phyloP scores from a whole-genome alignment of 2,329 filamentous ascomycete genomes.

The Claviceps fusiformis region DNA sequence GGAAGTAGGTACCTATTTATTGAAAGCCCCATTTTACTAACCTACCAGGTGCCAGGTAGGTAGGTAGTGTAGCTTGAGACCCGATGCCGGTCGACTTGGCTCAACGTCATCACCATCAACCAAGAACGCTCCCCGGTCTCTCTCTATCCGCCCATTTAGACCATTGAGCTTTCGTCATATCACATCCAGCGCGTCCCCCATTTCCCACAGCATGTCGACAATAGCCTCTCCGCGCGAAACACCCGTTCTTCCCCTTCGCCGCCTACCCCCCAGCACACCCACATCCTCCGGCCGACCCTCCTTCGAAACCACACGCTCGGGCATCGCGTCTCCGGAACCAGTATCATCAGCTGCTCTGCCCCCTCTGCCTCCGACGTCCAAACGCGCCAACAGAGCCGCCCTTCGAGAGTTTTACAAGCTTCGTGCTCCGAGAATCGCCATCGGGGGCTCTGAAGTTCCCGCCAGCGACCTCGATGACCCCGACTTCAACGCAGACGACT shows the following conservation, averaged over 20 bases:
- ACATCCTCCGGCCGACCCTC: conserved; percentile 66
- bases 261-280: conserved; percentile 46
- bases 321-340: conserved; percentile 36
- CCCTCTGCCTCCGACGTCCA: conserved; percentile 23
- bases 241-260: conserved; percentile 33
- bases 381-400: conserved; percentile 63
- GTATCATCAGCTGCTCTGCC: conserved; percentile 14
- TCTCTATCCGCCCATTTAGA: neutral
- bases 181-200: neutral
- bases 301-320: conserved; percentile 51
- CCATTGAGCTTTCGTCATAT: neutral
- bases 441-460: conserved; percentile 42
- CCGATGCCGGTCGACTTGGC: neutral
- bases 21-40: no score
- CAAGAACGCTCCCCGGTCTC: neutral
- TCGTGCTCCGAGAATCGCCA: conserved; percentile 30
- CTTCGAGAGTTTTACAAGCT: conserved; percentile 93
- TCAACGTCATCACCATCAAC: neutral
- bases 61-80: neutral
- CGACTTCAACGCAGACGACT: conserved; percentile 60
- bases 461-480: conserved; percentile 59
- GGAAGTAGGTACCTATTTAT: no score
- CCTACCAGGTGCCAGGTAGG: no score
- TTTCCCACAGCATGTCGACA: conserved; percentile 39
- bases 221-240: conserved; percentile 50